Percentiles rank a stretch among this genome's conserved stretches.
These are phyloP conservation scores for Hirsutella rhossiliensis DNA, from an alignment of 2,329 filamentous ascomycete species.

Conservation along the genomic window DNA sequence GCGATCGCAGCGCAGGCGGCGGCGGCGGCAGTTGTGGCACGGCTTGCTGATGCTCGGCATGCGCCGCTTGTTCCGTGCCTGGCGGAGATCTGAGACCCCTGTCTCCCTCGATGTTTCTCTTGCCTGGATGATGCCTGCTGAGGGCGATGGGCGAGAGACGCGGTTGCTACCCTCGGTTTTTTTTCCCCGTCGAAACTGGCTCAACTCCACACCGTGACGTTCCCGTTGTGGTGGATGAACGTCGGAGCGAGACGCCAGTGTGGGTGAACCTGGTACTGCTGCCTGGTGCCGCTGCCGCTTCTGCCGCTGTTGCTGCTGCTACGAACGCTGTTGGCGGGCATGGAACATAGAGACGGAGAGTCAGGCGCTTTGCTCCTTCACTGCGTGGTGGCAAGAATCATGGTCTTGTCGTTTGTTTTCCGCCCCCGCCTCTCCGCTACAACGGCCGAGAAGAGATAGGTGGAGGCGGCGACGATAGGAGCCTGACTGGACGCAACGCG, in stretches of 20 bases:
- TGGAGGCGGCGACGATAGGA: background rate
- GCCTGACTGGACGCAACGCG: background rate
- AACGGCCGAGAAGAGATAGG: background rate
- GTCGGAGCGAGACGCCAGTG: too few species aligned
- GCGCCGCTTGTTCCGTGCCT: constrained; percentile 3
- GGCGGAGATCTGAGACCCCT: constrained; percentile 1
- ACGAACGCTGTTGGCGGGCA: background rate
- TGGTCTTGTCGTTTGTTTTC: constrained; percentile 1
- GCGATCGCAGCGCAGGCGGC: constrained; percentile 49
- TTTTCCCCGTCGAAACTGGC: background rate
- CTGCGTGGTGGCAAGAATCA: background rate
- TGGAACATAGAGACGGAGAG: background rate
- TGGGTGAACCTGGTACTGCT: too few species aligned
- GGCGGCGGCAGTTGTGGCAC: constrained; percentile 51
- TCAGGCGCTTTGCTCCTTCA: background rate
- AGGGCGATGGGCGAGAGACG: background rate
- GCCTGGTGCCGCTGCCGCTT: background rate
- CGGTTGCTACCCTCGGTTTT: background rate
- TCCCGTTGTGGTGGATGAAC: too few species aligned
- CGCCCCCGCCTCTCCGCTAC: background rate
- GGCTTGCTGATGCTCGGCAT: constrained; percentile 26
- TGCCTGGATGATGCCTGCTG: background rate
- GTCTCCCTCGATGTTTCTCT: background rate
- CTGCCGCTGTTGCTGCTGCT: background rate
- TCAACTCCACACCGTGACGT: too few species aligned